Evolutionary conservation across 1,139 yeast species (phyloP), one percentile per base, ranked within the genome.

Genomic region (Saccharomycopsis phalli): DNA sequence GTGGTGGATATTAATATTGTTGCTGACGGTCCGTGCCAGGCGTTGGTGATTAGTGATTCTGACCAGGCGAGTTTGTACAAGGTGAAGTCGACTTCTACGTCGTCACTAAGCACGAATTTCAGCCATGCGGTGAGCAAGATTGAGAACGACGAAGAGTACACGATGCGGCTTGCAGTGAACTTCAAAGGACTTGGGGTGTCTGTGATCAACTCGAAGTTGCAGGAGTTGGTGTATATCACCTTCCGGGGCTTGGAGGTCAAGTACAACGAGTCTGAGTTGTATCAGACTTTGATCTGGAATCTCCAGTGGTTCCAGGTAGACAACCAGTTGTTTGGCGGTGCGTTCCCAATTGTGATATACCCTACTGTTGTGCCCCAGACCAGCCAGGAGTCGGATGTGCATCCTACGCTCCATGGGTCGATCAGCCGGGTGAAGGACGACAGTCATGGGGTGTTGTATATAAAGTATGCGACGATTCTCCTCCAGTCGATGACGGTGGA

Each of bases 11-110:
- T 91, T 53, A 86, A 87, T 56, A 97, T 91, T 31, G 80, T 87
- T 36, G 98, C 97, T 0, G 97, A 91, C 63, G 98, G 97, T 0
- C 95, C 96, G 0, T 78, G 91, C 0, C 96, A 87, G 56, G 80
- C 95, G 0, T 68, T 91, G 50, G 80, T 87, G 2, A 78, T 91
- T 5, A 74, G 94, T 1, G 78, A 83, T 46, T 86, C 86, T 54
- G 94, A 84, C 52, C 71, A 76, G 2, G 66, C 73, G 3, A 82
- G 94, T 58, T 62, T 84, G 59, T 87, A 86, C 57, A 80, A 82
- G 51, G 53, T 61, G 36, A 21, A 31, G 19, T 19, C 11, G 7
- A 14, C n/a, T 8, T 11, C n/a, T 2, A 16, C 6, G 8, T 11
- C 26, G 10, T 11, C 40, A 5, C 59, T 70, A 0, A 53, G 66